These are phyloP conservation scores for Sarocladium oryzae DNA, from an alignment of 2,329 filamentous ascomycete species.

Conservation along the genomic window DNA sequence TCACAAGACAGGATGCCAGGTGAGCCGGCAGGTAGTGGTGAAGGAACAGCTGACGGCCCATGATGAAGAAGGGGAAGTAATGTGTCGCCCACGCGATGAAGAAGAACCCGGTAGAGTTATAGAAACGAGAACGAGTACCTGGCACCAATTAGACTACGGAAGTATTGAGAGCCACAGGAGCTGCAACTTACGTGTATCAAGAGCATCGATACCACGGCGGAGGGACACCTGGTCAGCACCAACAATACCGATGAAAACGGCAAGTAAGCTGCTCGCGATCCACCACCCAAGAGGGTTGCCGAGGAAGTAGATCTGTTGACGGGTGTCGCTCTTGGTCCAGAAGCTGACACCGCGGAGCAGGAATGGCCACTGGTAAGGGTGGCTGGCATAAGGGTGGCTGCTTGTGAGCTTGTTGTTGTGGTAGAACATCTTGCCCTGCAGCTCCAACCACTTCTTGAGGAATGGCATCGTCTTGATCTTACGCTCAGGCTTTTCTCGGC, in stretches of 20 bases:
- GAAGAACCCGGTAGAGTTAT: slow-evolving; percentile 98
- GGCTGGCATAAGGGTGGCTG: slow-evolving; percentile 91
- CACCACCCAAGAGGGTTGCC: slow-evolving; percentile 98
- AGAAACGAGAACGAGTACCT: slow-evolving; percentile 88
- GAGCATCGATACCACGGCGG: slow-evolving; percentile 83
- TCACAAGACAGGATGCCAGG: slow-evolving; percentile 81
- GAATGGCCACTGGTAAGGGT: slow-evolving; percentile 97
- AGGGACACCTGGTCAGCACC: slow-evolving; percentile 90
- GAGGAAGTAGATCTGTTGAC: slow-evolving; percentile 96
- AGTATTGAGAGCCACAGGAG: neutral
- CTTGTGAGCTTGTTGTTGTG: slow-evolving; percentile 98
- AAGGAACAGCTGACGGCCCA: slow-evolving; percentile 96
- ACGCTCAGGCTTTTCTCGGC: slow-evolving; percentile 67
- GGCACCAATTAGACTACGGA: slow-evolving; percentile 12
- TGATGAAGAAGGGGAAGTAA: slow-evolving; percentile 95
- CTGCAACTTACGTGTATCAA: slow-evolving; percentile 76
- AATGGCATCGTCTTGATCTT: slow-evolving; percentile 82
- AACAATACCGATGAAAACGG: slow-evolving; percentile 88
- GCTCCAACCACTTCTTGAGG: slow-evolving; percentile 88
- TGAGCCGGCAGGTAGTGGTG: slow-evolving; percentile 97
- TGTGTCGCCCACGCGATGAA: slow-evolving; percentile 97
- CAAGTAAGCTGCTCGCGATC: slow-evolving; percentile 85
- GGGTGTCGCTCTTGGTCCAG: slow-evolving; percentile 95
- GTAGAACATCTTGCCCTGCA: slow-evolving; percentile 98
- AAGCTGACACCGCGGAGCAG: slow-evolving; percentile 95